phyloP scores from a whole-genome alignment of 208 protist species.

The Angomonas desouzai region DNA sequence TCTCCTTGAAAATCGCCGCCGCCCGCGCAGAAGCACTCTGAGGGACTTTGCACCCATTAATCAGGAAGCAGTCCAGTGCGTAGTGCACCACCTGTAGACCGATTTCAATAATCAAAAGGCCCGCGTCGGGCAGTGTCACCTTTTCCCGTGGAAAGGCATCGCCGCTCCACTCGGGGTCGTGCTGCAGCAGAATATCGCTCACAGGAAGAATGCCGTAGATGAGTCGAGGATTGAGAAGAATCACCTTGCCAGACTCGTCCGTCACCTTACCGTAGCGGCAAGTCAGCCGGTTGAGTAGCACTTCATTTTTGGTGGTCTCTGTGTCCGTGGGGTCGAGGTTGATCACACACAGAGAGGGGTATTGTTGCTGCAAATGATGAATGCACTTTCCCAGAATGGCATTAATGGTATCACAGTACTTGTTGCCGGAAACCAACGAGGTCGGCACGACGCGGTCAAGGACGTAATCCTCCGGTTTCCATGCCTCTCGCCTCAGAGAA shows the following conservation, averaged over 20 bases:
- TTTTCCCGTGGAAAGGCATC: neutral
- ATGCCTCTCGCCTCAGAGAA: constrained; percentile 50
- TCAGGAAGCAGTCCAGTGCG: constrained; percentile 82
- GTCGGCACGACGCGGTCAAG: constrained; percentile 58
- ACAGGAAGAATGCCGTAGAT: constrained; percentile 70
- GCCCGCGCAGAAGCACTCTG: constrained; percentile 45
- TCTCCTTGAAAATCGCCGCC: constrained; percentile 69
- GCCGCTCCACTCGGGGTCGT: constrained; percentile 7
- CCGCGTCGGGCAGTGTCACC: constrained; percentile 20
- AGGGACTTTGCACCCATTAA: constrained; percentile 53
- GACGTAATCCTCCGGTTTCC: constrained; percentile 62
- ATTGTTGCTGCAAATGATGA: constrained; percentile 45
- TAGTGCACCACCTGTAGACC: constrained; percentile 87
- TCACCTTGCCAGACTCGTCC: constrained; percentile 26
- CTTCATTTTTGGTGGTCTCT: constrained; percentile 43
- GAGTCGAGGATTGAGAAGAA: constrained; percentile 57
- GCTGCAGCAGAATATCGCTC: constrained; percentile 33
- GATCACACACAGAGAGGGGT: constrained; percentile 65
- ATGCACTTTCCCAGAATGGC: constrained; percentile 62
- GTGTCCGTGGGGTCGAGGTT: constrained; percentile 64
- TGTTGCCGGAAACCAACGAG: constrained; percentile 20
- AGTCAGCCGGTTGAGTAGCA: constrained; percentile 63
- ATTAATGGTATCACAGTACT: constrained; percentile 39
- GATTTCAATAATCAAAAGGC: constrained; percentile 78
- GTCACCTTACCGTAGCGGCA: constrained; percentile 86